Conservation (phyloP, 306 rosid species). For the Prunus fruticosa region DNA sequence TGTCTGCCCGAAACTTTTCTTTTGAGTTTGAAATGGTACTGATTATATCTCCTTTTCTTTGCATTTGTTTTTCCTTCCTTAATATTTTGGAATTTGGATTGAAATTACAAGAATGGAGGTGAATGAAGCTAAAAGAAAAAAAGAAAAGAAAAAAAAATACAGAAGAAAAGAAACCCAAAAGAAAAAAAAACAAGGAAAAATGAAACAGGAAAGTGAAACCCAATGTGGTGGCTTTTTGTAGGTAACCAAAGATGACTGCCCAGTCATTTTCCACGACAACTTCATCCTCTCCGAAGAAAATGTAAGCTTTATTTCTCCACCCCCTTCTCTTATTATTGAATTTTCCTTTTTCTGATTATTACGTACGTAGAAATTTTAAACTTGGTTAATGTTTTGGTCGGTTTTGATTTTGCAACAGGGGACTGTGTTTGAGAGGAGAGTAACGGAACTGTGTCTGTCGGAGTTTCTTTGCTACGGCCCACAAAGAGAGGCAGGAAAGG, state of each 20-base stretch:
- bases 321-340: background rate
- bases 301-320: constrained; percentile 10
- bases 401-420: constrained; percentile 29
- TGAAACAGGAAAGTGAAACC: constrained; percentile 17
- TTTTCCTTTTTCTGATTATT: background rate
- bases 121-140: constrained; percentile 1
- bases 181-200: background rate
- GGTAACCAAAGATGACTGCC: constrained; percentile 56
- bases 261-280: constrained; percentile 56
- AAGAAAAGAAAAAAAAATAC: background rate
- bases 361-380: background rate
- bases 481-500: constrained; percentile 35
- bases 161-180: background rate
- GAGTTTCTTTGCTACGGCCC: constrained; percentile 54
- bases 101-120: constrained; percentile 12
- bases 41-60: constrained; percentile 13
- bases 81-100: background rate
- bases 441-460: constrained; percentile 40
- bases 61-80: background rate
- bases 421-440: constrained; percentile 45
- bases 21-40: constrained; percentile 10
- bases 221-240: constrained; percentile 46
- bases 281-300: constrained; percentile 39
- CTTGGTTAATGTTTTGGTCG: background rate
- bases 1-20: background rate